Percentiles rank a stretch among this genome's conserved stretches.
These are phyloP conservation scores for Sphagnum magellanicum DNA, from an alignment of 228 moss, liverwort and hornwort genomes.

Conservation along the genomic window DNA sequence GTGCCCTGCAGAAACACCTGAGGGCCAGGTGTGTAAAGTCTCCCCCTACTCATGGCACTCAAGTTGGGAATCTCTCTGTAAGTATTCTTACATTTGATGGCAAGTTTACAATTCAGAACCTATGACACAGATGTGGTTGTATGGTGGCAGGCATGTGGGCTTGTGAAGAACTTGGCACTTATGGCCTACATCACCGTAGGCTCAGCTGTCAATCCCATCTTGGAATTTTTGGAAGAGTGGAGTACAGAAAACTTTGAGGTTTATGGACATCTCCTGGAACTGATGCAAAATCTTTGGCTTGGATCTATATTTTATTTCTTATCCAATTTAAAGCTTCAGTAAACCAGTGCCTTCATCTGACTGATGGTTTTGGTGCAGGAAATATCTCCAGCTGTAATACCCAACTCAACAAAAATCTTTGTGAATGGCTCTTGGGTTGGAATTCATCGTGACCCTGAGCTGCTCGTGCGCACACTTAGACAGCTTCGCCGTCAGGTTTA, in stretches of 20 bases:
- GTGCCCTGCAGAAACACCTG: conserved; percentile 99
- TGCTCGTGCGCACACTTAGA: conserved; percentile 84
- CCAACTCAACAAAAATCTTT: conserved; percentile 96
- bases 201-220: conserved; percentile 86
- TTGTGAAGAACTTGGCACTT: conserved; percentile 90
- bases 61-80: too few species aligned
- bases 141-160: conserved; percentile 67
- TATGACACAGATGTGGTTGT: not conserved
- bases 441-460: conserved; percentile 93
- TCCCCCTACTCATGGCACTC: not conserved
- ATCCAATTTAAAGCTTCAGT: too few species aligned
- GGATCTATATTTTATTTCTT: too few species aligned
- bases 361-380: conserved; percentile 23
- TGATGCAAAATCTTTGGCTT: not conserved
- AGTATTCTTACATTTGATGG: too few species aligned
- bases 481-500: conserved; percentile 85
- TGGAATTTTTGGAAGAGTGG: conserved; percentile 99
- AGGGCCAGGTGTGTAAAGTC: conserved; percentile 51
- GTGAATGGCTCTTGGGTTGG: conserved; percentile 99
- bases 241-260: conserved; percentile 97
- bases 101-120: too few species aligned
- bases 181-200: conserved; percentile 99
- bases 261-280: not conserved
- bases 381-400: conserved; percentile 97
- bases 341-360: not conserved